Base-by-base conservation (phyloP, 139 green algal species). In the Parachlorella kessleri region DNA sequence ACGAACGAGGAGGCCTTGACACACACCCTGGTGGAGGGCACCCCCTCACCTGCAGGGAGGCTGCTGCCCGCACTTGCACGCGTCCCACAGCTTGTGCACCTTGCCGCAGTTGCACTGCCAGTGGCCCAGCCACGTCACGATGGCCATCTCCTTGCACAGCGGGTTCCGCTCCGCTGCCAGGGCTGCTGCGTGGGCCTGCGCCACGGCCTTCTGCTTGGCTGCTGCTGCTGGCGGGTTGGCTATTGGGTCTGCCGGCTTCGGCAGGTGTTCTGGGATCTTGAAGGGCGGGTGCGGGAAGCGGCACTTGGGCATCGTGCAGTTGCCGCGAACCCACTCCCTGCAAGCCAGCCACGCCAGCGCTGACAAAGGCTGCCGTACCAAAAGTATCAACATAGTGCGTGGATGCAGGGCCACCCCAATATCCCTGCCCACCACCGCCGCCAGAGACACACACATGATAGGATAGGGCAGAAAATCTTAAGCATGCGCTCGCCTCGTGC, bases 71-170 rank as follows among this genome's bases (percentile, higher is more conserved):
- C 79, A 84, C 67, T 74, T 73, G 79, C 79, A 84, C 38, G 71
- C 65, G 55, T 84, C 79, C 79, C 79, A 84, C 38, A 84, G 79
- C 72, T 84, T 84, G 74, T 79, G 79, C 23, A 84, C 79, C 55
- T 74, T 73, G 73, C 79, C 79, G 79, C 79, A 84, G 55, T 80
- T 41, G 64, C 79, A 84, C 55, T 84, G 79, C 79, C 79, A 84
- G 74, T 84, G 79, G 39, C 79, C 79, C 74, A 84, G 55, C 79
- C 79, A 84, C 5, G 79, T 81, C 35, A 84, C 70, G 3, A 84
- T 84, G 6, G 70, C 72, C 79, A 84, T 80, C 64, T 84, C 79
- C 55, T 84, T 76, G 41, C 26, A 33, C 2, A 68, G 53, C 21
- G 66, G 66, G 21, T 54, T 5, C 37, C 42, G 37, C 59, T 79